Evolutionary conservation across 2,329 filamentous ascomycete species (phyloP), one percentile per base, ranked within the genome.

Genomic region (Hypocrella siamensis): DNA sequence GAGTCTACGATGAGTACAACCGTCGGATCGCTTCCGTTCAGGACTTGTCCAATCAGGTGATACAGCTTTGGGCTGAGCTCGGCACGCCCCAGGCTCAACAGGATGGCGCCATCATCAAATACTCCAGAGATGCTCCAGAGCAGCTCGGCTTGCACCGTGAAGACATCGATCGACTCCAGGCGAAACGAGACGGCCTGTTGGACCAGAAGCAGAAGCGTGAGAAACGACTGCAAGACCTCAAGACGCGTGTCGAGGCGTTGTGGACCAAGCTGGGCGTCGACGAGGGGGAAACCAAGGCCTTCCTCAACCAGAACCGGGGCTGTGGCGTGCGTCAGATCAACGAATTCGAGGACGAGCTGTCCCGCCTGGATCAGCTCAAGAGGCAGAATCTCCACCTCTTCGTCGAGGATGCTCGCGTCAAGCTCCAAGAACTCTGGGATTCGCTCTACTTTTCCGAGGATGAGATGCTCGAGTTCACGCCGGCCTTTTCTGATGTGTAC

Each of bases 401-500:
- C 46, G 84, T 98, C 9, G 90, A 96, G 52, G 90, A 98, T 58
- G 79, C 88, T 15, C 73, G 92, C 26, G 81, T 75, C 57, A 83
- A 82, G 49, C 67, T 98, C 9, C 88, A 96, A 53, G 86, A 92
- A 48, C 71, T 98, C 1, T 98, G 92, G 90, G 90, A 98, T 49
- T 67, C 74, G 1, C 61, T 98, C 2, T 96, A 90, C 60, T 86
- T 92, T 49, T 93, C 83, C 0, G 90, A 98, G 51, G 90, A 98
- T 47, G 90, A 98, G 58, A 96, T 96, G 86, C 72, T 96, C 35
- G 86, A 94, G 43, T 98, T 98, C 45, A 90, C 86, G 0, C 90
- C 92, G 1, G 90, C 86, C 26, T 96, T 96, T 52, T 93, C 85
- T 9, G 90, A 96, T 49, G 88, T 94, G 15, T 94, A 92, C 57